Evolutionary conservation across 2,329 filamentous ascomycete species (phyloP).

Genomic region (Ampelomyces quisqualis): DNA sequence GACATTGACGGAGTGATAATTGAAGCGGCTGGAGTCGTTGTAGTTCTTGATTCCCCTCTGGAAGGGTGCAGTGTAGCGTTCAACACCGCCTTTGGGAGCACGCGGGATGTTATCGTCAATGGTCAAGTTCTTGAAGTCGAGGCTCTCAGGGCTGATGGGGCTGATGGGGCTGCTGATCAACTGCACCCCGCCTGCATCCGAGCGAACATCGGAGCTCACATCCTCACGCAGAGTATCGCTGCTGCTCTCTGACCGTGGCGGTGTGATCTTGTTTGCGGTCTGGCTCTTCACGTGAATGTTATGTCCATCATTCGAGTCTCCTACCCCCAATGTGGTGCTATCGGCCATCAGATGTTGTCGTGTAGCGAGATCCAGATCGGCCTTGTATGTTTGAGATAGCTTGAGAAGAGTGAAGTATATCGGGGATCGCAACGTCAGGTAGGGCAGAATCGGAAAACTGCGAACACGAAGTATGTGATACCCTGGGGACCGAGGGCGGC

Average conservation of each 20-base stretch:
- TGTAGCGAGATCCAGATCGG: neutral
- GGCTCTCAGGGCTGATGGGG: constrained; percentile 10
- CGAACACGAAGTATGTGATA: too few species aligned
- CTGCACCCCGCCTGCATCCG: constrained; percentile 4
- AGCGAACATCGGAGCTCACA: constrained; percentile 6
- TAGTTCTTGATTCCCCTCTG: constrained; percentile 6
- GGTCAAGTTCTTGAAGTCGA: constrained; percentile 14
- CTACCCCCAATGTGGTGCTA: neutral
- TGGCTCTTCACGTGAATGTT: neutral
- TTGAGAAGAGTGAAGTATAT: too few species aligned
- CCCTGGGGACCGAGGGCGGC: too few species aligned
- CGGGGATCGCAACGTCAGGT: too few species aligned
- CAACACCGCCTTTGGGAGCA: neutral
- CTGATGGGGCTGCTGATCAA: constrained; percentile 13
- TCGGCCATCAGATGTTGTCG: constrained; percentile 3
- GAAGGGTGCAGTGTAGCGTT: constrained; percentile 10
- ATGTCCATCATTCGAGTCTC: neutral
- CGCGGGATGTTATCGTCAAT: constrained; percentile 6
- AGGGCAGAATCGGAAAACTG: too few species aligned
- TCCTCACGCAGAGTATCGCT: constrained; percentile 17
- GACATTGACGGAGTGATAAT: constrained; percentile 1
- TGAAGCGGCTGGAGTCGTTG: neutral
- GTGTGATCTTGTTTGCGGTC: neutral
- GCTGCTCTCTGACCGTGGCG: constrained; percentile 11
- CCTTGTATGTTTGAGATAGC: too few species aligned